phyloP scores from a whole-genome alignment of 345 rosid genomes.

The Mercurialis annua region DNA sequence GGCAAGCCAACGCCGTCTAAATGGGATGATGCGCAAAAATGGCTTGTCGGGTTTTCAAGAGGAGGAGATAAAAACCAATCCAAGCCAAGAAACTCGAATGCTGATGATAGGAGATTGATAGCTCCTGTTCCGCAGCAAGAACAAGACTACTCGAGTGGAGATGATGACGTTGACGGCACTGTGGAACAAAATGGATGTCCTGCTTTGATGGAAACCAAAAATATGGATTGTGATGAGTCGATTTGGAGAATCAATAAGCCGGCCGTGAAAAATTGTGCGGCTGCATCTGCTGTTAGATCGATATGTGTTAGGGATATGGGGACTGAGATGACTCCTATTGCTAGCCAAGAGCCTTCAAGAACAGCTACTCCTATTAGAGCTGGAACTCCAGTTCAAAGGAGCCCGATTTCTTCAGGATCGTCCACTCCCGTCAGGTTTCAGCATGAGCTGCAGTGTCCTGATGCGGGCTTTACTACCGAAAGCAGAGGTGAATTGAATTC shows the following conservation, averaged over 20 bases:
- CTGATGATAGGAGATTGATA: conserved; percentile 82
- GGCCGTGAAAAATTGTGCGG: conserved; percentile 29
- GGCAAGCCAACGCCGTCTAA: conserved; percentile 92
- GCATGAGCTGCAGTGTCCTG: conserved; percentile 24
- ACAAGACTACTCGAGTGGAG: conserved; percentile 48
- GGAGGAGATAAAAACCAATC: conserved; percentile 49
- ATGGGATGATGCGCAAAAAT: conserved; percentile 99
- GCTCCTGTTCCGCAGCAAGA: conserved; percentile 75
- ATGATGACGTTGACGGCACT: conserved; percentile 45
- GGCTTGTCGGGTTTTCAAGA: conserved; percentile 79
- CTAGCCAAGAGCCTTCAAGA: conserved; percentile 93
- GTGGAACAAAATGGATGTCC: conserved; percentile 31
- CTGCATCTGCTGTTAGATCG: conserved; percentile 49
- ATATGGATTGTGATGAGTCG: conserved; percentile 67
- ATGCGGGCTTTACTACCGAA: conserved; percentile 26
- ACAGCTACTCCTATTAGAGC: conserved; percentile 80
- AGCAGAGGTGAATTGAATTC: conserved; percentile 23
- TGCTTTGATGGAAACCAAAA: conserved; percentile 53
- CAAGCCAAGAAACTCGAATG: conserved; percentile 82
- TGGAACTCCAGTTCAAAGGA: conserved; percentile 63
- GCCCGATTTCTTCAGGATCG: conserved; percentile 77
- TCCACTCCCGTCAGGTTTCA: conserved; percentile 65
- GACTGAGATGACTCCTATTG: conserved; percentile 94
- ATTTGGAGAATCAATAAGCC: conserved; percentile 58
- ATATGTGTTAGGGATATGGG: conserved; percentile 91